Percentiles rank a stretch among this genome's conserved stretches.
phyloP scores from a whole-genome alignment of 257 asterid genomes.

The Perilla frutescens region DNA sequence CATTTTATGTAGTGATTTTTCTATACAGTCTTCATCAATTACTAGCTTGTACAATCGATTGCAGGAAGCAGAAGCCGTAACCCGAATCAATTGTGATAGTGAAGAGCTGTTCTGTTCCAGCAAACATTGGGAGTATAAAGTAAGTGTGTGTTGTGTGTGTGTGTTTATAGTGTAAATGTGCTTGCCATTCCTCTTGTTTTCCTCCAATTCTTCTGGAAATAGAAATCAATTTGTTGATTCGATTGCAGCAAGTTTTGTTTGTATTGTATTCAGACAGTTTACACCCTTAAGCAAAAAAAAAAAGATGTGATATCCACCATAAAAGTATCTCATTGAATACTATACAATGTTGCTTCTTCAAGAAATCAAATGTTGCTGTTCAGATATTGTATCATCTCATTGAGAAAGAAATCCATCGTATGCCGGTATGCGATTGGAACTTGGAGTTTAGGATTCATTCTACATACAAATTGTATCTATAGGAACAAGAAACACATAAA shows the following conservation, averaged over 20 bases:
- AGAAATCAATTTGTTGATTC: background rate
- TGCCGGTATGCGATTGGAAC: background rate
- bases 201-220: background rate
- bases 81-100: slow-evolving; percentile 22
- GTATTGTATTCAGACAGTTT: background rate
- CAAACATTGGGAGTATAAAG: background rate
- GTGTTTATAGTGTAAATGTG: slow-evolving; percentile 1
- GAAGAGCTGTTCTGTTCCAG: slow-evolving; percentile 18
- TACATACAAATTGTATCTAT: no score
- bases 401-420: no score
- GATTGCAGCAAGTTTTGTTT: background rate
- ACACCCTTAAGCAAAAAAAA: background rate
- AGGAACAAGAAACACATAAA: no score
- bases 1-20: background rate
- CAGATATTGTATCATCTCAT: no score
- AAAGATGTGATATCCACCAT: background rate
- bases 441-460: background rate
- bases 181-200: background rate
- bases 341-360: no score
- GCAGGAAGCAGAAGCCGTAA: slow-evolving; percentile 38
- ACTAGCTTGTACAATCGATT: slow-evolving; percentile 15
- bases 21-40: background rate
- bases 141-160: background rate
- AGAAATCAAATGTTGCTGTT: no score
- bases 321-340: background rate